Evolutionary conservation across 352 stramenopile species (phyloP).

Genomic region (Thraustotheca clavata): DNA sequence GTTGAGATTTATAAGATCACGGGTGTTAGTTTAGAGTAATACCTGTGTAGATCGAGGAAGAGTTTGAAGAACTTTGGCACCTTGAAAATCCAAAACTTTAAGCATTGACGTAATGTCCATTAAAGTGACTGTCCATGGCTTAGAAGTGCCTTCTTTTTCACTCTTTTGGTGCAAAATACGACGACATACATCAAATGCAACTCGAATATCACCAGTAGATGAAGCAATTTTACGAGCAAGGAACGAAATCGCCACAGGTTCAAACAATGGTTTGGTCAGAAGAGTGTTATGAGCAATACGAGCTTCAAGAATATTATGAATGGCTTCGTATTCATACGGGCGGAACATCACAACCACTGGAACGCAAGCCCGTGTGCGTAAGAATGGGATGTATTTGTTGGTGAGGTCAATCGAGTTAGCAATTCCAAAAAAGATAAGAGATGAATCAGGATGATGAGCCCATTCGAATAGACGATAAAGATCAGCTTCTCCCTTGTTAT

Average conservation of each 20-base stretch:
- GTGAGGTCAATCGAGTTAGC: slow-evolving; percentile 82
- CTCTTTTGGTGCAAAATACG: slow-evolving; percentile 56
- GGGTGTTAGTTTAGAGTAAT: slow-evolving; percentile 28
- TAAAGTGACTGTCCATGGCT: slow-evolving; percentile 36
- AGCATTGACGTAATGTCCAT: slow-evolving; percentile 65
- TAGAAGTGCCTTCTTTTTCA: slow-evolving; percentile 20
- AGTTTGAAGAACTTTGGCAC: slow-evolving; percentile 40
- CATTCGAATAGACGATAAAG: slow-evolving; percentile 72
- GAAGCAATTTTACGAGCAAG: slow-evolving; percentile 73
- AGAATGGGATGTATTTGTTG: slow-evolving; percentile 53
- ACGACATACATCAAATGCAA: slow-evolving; percentile 65
- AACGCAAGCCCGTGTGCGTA: slow-evolving; percentile 43
- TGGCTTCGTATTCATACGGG: slow-evolving; percentile 69
- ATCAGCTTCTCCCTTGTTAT: slow-evolving; percentile 57
- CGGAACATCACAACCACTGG: slow-evolving; percentile 69
- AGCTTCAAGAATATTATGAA: slow-evolving; percentile 63
- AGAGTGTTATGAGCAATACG: slow-evolving; percentile 42
- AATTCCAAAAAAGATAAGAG: slow-evolving; percentile 72
- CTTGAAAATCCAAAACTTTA: slow-evolving; percentile 68
- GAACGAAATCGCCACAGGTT: slow-evolving; percentile 55
- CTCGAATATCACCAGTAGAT: slow-evolving; percentile 60
- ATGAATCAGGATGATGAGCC: slow-evolving; percentile 42
- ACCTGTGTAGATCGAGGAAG: slow-evolving; percentile 74
- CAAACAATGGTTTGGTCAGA: slow-evolving; percentile 46
- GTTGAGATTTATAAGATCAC: not conserved